Percentiles rank a stretch among this genome's conserved stretches.
Evolutionary conservation across 2,329 filamentous ascomycete genomes (phyloP).

Genomic region (Pyricularia sp.): DNA sequence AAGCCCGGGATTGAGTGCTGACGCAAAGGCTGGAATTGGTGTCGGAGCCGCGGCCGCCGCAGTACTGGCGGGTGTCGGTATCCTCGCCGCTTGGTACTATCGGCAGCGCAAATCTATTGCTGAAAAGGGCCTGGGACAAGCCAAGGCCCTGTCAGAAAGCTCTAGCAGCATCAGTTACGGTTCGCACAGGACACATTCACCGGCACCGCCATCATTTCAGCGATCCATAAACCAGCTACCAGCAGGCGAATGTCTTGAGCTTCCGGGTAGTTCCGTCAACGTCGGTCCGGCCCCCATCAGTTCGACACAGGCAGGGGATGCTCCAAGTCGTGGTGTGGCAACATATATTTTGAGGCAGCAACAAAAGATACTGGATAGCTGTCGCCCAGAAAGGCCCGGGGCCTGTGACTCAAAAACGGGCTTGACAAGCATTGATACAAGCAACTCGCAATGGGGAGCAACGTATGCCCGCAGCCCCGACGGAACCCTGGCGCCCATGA

Average conservation of each 20-base stretch:
- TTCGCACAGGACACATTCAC: background rate
- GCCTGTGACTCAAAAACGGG: background rate
- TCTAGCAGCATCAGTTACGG: background rate
- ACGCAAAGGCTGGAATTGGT: conserved; percentile 43
- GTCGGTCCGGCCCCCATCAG: background rate
- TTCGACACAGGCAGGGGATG: background rate
- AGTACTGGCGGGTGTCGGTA: conserved; percentile 16
- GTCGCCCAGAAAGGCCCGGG: background rate
- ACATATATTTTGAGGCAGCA: background rate
- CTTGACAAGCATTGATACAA: background rate
- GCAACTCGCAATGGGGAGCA: background rate
- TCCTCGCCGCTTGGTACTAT: background rate
- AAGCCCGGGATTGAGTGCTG: conserved; percentile 23
- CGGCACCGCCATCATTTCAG: background rate
- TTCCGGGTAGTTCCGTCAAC: background rate
- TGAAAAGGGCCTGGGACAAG: background rate
- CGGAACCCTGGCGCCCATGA: background rate
- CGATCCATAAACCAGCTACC: too few species aligned
- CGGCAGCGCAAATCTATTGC: background rate
- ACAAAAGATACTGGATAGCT: background rate
- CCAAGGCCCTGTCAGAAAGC: background rate
- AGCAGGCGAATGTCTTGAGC: background rate
- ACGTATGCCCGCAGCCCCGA: background rate
- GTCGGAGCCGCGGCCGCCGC: conserved; percentile 34
- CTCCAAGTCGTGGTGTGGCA: background rate